Conservation (phyloP, 2,329 filamentous ascomycete species). For the Cytospora piceicola region DNA sequence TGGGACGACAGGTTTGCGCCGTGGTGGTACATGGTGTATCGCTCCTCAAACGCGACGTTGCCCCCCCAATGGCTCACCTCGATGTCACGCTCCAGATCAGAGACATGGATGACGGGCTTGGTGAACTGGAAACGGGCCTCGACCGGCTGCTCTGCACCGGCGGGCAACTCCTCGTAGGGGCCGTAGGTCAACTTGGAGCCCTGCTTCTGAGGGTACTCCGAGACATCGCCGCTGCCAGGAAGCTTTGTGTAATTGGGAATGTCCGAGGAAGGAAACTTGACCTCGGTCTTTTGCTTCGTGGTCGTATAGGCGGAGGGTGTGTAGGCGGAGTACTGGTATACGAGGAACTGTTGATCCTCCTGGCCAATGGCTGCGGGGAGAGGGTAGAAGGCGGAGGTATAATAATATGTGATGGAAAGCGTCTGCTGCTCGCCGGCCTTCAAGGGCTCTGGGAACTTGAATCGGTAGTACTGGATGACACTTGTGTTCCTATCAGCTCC, state of each 20-base stretch:
- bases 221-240: slow-evolving; percentile 63
- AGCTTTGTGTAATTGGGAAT: slow-evolving; percentile 86
- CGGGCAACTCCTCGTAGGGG: slow-evolving; percentile 81
- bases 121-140: slow-evolving; percentile 93
- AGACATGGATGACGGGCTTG: slow-evolving; percentile 82
- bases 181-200: slow-evolving; percentile 89
- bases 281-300: slow-evolving; percentile 92
- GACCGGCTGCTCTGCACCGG: slow-evolving; percentile 73
- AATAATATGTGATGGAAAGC: slow-evolving; percentile 82
- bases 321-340: slow-evolving; percentile 85
- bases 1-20: slow-evolving; percentile 76
- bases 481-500: slow-evolving; percentile 45
- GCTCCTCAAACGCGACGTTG: slow-evolving; percentile 92
- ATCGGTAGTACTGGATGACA: slow-evolving; percentile 79
- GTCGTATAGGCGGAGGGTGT: slow-evolving; percentile 82
- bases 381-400: slow-evolving; percentile 77
- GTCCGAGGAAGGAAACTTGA: slow-evolving; percentile 80
- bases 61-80: slow-evolving; percentile 99
- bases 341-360: slow-evolving; percentile 82
- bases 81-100: slow-evolving; percentile 82
- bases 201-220: slow-evolving; percentile 73
- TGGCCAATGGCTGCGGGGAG: slow-evolving; percentile 85
- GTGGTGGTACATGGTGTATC: slow-evolving; percentile 85
- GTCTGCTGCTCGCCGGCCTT: slow-evolving; percentile 79
- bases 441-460: slow-evolving; percentile 77